Conservation (phyloP, 2,329 filamentous ascomycete species). For the Pseudogymnoascus sp. region DNA sequence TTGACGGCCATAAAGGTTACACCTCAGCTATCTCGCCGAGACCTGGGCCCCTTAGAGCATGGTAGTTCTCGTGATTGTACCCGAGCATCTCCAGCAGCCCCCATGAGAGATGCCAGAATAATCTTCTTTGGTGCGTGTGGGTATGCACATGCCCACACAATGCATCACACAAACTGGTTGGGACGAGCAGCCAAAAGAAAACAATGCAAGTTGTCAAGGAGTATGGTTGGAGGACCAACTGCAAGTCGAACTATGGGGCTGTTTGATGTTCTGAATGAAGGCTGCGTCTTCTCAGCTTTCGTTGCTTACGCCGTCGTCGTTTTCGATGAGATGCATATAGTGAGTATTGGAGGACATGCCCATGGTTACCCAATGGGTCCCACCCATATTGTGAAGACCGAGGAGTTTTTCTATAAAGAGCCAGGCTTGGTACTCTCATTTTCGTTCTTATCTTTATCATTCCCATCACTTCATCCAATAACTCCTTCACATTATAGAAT, state of each 20-base stretch:
- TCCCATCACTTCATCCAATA: background rate
- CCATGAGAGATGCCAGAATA: background rate
- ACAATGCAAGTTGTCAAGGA: background rate
- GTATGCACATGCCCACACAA: background rate
- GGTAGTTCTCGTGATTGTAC: background rate
- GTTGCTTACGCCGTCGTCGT: background rate
- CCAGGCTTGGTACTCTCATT: background rate
- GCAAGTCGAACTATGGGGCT: background rate
- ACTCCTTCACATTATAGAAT: background rate
- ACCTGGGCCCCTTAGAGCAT: background rate
- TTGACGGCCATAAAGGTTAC: background rate
- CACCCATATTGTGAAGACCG: background rate
- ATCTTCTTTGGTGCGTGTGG: background rate
- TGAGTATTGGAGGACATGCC: background rate
- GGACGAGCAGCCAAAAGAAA: background rate
- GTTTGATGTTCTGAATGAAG: background rate
- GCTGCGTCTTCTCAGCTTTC: background rate
- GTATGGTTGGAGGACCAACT: background rate
- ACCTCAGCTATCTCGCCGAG: background rate
- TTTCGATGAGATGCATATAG: constrained; percentile 3
- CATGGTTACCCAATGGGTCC: constrained; percentile 5
- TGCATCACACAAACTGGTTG: constrained; percentile 3
- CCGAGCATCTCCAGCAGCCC: background rate
- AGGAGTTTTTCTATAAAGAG: constrained; percentile 1
- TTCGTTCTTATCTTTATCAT: background rate